Evolutionary conservation across 2,329 filamentous ascomycete species (phyloP).

Genomic region (Metarhizium robertsii): DNA sequence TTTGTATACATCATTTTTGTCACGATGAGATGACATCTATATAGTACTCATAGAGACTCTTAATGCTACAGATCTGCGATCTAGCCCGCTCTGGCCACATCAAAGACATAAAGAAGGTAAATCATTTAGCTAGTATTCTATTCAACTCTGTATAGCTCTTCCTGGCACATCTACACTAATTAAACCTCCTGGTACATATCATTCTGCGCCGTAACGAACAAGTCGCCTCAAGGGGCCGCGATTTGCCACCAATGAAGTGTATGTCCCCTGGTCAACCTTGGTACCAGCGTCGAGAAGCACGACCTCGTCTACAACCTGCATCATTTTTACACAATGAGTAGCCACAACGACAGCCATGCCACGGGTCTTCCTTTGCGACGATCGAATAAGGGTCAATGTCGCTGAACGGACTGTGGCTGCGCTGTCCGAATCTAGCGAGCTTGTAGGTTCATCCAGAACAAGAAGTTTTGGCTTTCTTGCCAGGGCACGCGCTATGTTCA

Average conservation of each 20-base stretch:
- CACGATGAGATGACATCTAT: conserved; percentile 1
- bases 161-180: not conserved
- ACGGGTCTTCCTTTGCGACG: conserved; percentile 5
- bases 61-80: not conserved
- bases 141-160: not conserved
- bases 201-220: conserved; percentile 22
- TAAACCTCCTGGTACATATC: not conserved
- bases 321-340: conserved; percentile 80
- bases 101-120: not conserved
- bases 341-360: conserved; percentile 67
- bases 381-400: conserved; percentile 42
- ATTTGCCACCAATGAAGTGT: conserved; percentile 44
- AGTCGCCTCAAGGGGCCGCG: conserved; percentile 39
- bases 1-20: not conserved
- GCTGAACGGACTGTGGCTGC: conserved; percentile 56
- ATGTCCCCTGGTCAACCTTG: conserved; percentile 60
- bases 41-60: not conserved
- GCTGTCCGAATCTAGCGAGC: conserved; percentile 63
- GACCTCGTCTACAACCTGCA: conserved; percentile 66
- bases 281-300: conserved; percentile 61
- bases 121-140: not conserved
- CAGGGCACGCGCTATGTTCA: conserved; percentile 74
- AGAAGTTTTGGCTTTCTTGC: conserved; percentile 62
- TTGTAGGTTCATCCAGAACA: conserved; percentile 81
- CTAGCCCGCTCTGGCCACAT: not conserved